Conservation (phyloP, 345 rosid genomes). For the Geranium brycei region DNA sequence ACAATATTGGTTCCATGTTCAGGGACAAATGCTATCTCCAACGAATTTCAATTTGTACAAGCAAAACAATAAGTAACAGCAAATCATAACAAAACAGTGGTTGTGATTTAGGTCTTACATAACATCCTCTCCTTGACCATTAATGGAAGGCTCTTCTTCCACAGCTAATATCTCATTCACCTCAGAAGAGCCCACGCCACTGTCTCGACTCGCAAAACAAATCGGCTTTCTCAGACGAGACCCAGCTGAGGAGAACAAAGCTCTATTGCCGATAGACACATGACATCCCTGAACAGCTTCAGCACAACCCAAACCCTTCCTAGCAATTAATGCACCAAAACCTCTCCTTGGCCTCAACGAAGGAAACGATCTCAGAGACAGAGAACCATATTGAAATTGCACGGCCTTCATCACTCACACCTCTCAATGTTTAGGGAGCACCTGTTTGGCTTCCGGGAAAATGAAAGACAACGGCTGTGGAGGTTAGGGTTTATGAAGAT, state of each 20-base stretch:
- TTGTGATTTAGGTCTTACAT: not conserved
- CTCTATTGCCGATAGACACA: slow-evolving; percentile 14
- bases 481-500: not conserved
- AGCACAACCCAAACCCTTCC: slow-evolving; percentile 13
- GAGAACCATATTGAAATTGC: slow-evolving; percentile 22
- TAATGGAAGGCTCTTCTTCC: slow-evolving; percentile 19
- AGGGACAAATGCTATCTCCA: too few species aligned
- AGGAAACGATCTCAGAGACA: slow-evolving; percentile 14
- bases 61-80: not conserved
- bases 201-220: slow-evolving; percentile 27
- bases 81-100: not conserved
- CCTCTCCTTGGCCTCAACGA: slow-evolving; percentile 7
- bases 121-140: slow-evolving; percentile 16
- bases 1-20: too few species aligned
- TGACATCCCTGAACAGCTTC: slow-evolving; percentile 10
- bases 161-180: slow-evolving; percentile 12
- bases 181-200: slow-evolving; percentile 27
- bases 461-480: not conserved
- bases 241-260: slow-evolving; percentile 19
- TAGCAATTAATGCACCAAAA: slow-evolving; percentile 6
- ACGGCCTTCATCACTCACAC: slow-evolving; percentile 24
- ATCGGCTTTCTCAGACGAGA: slow-evolving; percentile 18
- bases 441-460: not conserved
- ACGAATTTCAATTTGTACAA: not conserved
- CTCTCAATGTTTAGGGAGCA: not conserved